Conservation (phyloP, 2,329 filamentous ascomycete species). For the Huntiella savannae region DNA sequence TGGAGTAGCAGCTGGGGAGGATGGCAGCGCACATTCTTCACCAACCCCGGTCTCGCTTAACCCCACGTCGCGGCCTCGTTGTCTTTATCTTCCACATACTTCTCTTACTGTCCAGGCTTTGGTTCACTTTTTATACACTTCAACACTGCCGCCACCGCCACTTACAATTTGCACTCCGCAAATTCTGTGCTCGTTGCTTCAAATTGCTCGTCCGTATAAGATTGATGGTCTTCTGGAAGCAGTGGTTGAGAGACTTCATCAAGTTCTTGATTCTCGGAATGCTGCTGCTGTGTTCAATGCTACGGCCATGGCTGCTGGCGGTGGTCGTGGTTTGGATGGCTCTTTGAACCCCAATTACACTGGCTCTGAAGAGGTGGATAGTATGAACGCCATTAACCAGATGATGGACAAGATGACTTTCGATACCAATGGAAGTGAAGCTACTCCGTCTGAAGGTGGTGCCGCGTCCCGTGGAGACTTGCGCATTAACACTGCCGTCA, state of each 20-base stretch:
- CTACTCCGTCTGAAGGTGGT: background rate
- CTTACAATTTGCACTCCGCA: conserved; percentile 80
- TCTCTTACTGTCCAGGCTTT: conserved; percentile 75
- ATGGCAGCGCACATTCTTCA: conserved; percentile 29
- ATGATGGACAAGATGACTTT: conserved; percentile 8
- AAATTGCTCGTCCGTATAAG: conserved; percentile 82
- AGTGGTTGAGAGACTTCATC: conserved; percentile 76
- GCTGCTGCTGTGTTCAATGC: conserved; percentile 96
- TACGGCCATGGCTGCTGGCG: conserved; percentile 90
- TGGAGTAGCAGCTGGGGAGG: conserved; percentile 24
- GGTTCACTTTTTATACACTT: conserved; percentile 86
- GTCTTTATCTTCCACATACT: conserved; percentile 85
- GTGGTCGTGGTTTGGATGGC: conserved; percentile 64
- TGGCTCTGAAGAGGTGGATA: conserved; percentile 20
- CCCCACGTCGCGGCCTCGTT: conserved; percentile 54
- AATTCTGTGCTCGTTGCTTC: conserved; percentile 83
- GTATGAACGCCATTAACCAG: conserved; percentile 4
- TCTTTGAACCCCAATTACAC: conserved; percentile 42
- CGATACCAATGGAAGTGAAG: background rate
- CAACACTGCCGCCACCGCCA: conserved; percentile 56
- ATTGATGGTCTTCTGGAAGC: conserved; percentile 84
- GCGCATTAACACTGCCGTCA: conserved; percentile 29
- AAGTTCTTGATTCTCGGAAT: conserved; percentile 77
- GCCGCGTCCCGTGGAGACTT: conserved; percentile 18
- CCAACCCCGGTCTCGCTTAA: conserved; percentile 38